Evolutionary conservation across 2,329 filamentous ascomycete genomes (phyloP).

Genomic region (Elsinoe batatas): DNA sequence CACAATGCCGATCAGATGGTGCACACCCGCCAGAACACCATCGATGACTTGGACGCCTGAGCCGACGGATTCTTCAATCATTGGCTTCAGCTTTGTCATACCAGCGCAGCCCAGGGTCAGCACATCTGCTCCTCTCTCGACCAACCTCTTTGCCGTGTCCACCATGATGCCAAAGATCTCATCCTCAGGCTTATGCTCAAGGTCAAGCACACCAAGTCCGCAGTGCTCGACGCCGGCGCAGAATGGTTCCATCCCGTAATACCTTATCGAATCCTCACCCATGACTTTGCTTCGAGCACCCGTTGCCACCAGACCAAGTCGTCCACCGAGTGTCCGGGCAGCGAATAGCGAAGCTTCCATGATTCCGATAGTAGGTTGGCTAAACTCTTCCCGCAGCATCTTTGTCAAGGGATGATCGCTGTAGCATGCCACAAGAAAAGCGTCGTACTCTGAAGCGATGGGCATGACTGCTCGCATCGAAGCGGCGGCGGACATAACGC

Average conservation of each 20-base stretch:
- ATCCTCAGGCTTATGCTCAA: conserved; percentile 32
- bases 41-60: conserved; percentile 42
- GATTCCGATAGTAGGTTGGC: conserved; percentile 39
- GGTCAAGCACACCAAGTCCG: conserved; percentile 36
- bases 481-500: conserved; percentile 41
- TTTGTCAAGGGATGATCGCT: conserved; percentile 39
- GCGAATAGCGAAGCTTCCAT: conserved; percentile 44
- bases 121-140: conserved; percentile 34
- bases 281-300: conserved; percentile 31
- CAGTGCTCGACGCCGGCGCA: conserved; percentile 36
- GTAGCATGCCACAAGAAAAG: conserved; percentile 42
- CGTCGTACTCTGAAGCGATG: conserved; percentile 36
- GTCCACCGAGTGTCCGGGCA: conserved; percentile 39
- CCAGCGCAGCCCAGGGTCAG: conserved; percentile 40
- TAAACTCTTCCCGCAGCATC: conserved; percentile 38
- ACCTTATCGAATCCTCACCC: conserved; percentile 32
- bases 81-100: conserved; percentile 38
- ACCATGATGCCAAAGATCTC: conserved; percentile 34
- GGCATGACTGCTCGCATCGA: conserved; percentile 38
- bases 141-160: conserved; percentile 31
- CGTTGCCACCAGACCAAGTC: conserved; percentile 38
- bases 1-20: conserved; percentile 38
- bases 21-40: conserved; percentile 40
- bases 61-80: conserved; percentile 39
- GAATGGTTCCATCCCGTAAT: conserved; percentile 35